Evolutionary conservation across 2,329 filamentous ascomycete species (phyloP).

Genomic region (Phialophora tarda): DNA sequence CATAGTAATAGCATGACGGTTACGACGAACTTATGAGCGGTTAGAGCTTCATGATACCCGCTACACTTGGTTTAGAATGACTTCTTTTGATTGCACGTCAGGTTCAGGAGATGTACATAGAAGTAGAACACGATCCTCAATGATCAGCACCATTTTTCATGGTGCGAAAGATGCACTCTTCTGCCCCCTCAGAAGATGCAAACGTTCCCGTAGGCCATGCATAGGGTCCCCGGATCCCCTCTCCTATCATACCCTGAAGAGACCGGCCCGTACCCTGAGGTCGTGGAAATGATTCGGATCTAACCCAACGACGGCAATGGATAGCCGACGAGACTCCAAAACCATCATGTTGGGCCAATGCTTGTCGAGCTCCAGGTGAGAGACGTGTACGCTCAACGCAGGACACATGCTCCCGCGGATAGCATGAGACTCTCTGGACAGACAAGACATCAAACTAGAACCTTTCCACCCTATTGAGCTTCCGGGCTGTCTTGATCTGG

Average conservation of each 20-base stretch:
- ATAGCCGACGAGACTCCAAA: not conserved
- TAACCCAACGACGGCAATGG: not conserved
- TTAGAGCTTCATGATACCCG: constrained; percentile 9
- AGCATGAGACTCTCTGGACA: not conserved
- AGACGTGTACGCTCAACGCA: not conserved
- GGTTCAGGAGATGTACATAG: not conserved
- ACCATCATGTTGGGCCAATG: not conserved
- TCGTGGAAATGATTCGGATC: not conserved
- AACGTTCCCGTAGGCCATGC: not conserved
- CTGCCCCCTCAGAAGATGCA: not conserved
- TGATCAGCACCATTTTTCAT: not conserved
- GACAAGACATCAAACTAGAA: constrained; percentile 44
- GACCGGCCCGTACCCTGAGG: not conserved
- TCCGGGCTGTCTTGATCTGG: constrained; percentile 67
- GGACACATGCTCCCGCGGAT: not conserved
- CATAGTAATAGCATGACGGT: constrained; percentile 91
- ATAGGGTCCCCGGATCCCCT: not conserved
- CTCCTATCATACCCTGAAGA: not conserved
- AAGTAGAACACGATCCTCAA: not conserved
- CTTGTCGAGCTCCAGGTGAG: not conserved
- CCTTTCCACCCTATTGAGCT: constrained; percentile 64
- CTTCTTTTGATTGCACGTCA: not conserved
- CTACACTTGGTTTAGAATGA: constrained; percentile 6
- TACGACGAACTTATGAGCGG: constrained; percentile 69
- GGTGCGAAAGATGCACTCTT: not conserved